A percentile compares a stretch with the other conserved stretches of the same genome.
phyloP scores from a whole-genome alignment of 306 rosid species.

The Prunus mira region DNA sequence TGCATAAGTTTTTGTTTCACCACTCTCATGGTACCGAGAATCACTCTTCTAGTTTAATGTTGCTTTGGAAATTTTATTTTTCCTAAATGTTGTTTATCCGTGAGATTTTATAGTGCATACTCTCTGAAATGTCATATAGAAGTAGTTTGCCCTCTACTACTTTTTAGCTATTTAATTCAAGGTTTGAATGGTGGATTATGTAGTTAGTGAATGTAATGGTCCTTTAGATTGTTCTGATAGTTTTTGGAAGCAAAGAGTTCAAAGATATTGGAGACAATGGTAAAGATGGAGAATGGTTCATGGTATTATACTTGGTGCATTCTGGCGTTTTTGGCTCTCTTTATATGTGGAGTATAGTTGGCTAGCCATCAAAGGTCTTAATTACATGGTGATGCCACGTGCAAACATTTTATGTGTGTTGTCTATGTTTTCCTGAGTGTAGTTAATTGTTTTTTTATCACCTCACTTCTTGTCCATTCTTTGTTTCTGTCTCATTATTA shows the following conservation, averaged over 20 bases:
- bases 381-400: not conserved
- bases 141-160: not conserved
- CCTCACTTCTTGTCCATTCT: not conserved
- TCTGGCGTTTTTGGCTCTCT: not conserved
- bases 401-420: not conserved
- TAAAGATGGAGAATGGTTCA: not conserved
- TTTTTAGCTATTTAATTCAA: not conserved
- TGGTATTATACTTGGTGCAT: not conserved
- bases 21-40: not conserved
- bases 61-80: not conserved
- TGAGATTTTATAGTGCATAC: not conserved
- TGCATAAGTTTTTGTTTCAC: conserved; percentile 1
- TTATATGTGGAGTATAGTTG: not conserved
- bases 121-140: not conserved
- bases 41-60: not conserved
- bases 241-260: not conserved
- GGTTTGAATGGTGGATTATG: not conserved
- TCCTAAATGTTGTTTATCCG: not conserved
- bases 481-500: not conserved
- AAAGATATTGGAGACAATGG: not conserved
- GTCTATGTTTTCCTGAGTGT: not conserved
- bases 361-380: not conserved
- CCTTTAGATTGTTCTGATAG: not conserved
- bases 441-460: not conserved
- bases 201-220: not conserved